Evolutionary conservation across 1,139 yeast species (phyloP).

Genomic region (Magnusiomyces paraingens): DNA sequence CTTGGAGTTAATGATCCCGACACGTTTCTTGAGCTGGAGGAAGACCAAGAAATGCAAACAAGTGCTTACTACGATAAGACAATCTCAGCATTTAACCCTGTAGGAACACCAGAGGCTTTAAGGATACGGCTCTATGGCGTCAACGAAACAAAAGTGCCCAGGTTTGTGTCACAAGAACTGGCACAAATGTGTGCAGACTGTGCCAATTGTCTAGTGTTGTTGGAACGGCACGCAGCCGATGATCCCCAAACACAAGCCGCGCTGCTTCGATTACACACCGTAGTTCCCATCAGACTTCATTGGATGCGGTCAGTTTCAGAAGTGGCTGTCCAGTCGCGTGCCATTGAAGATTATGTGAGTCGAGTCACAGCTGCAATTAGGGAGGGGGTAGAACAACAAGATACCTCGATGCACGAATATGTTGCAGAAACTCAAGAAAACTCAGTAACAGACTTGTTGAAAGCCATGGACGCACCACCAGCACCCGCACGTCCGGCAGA

Average conservation of each 20-base stretch:
- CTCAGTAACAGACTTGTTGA: no score
- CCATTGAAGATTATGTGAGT: neutral
- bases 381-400: no score
- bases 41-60: neutral
- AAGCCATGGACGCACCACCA: no score
- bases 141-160: slow-evolving; percentile 14
- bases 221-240: slow-evolving; percentile 12
- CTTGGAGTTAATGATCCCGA: neutral
- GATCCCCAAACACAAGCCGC: neutral
- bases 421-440: no score
- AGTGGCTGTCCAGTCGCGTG: slow-evolving; percentile 1
- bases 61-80: neutral
- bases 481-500: no score
- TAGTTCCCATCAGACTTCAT: slow-evolving; percentile 8
- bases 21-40: neutral
- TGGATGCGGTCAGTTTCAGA: slow-evolving; percentile 7
- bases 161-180: slow-evolving; percentile 9
- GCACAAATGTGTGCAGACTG: slow-evolving; percentile 13
- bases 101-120: neutral
- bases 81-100: no score
- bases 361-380: neutral
- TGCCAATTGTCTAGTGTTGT: slow-evolving; percentile 14
- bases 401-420: no score
- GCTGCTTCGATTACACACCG: slow-evolving; percentile 8
- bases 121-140: slow-evolving; percentile 7